Evolutionary conservation across 2,329 filamentous ascomycete species (phyloP).

Genomic region (Phyllosticta paracitricarpa): DNA sequence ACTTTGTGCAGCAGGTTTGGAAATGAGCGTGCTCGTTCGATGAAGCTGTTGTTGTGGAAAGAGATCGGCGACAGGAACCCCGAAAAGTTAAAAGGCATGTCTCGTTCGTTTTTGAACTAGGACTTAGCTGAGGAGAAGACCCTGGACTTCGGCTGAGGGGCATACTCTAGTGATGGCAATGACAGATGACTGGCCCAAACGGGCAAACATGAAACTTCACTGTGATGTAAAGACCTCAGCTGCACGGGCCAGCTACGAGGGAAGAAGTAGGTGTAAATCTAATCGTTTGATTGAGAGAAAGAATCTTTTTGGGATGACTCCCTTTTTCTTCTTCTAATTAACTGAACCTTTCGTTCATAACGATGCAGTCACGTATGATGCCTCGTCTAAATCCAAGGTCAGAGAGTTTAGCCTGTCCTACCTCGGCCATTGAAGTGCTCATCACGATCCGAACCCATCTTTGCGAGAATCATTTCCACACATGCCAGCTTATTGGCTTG

Average conservation of each 20-base stretch:
- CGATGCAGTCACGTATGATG: not conserved
- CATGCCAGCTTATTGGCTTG: not conserved
- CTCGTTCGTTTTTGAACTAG: too few species aligned
- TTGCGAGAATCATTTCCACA: not conserved
- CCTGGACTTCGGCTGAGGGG: too few species aligned
- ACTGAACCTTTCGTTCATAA: not conserved
- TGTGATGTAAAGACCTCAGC: not conserved
- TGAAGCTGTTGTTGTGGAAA: not conserved
- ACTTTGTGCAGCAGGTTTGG: slow-evolving; percentile 32
- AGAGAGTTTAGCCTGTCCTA: not conserved
- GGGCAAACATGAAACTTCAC: not conserved
- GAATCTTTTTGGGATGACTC: not conserved
- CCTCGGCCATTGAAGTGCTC: not conserved
- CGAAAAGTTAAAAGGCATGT: too few species aligned
- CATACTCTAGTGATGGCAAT: too few species aligned
- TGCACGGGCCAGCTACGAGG: too few species aligned
- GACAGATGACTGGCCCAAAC: too few species aligned
- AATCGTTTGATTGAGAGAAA: not conserved
- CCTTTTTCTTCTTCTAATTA: not conserved
- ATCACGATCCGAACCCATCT: not conserved
- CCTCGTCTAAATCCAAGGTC: not conserved
- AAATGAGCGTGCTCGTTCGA: not conserved
- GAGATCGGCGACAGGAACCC: too few species aligned
- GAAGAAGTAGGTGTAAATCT: not conserved
- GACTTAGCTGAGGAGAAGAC: too few species aligned